Percentiles rank a stretch among this genome's conserved stretches.
Evolutionary conservation across 139 green algal genomes (phyloP).

Genomic region (Choricystis sp.): DNA sequence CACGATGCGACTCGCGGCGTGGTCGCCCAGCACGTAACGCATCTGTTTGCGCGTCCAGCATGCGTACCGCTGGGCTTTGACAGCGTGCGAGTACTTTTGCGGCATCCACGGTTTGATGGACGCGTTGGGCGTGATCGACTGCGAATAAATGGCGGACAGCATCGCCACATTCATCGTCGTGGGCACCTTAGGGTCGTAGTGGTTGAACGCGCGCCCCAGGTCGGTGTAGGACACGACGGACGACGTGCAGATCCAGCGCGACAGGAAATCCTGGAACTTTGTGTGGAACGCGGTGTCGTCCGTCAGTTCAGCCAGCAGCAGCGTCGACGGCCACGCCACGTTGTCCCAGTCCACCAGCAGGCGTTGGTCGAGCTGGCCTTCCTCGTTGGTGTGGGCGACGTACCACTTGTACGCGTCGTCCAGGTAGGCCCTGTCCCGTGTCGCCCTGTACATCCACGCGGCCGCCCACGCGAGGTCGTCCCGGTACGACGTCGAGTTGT

Average conservation of each 20-base stretch:
- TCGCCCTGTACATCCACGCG: slow-evolving; percentile 48
- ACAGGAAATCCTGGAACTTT: slow-evolving; percentile 23
- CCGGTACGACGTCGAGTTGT: slow-evolving; percentile 33
- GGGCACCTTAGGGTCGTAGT: slow-evolving; percentile 3
- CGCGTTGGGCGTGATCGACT: neutral
- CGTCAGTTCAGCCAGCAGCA: slow-evolving; percentile 36
- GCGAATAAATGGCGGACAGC: neutral
- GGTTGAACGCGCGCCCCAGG: slow-evolving; percentile 29
- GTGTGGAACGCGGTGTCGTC: slow-evolving; percentile 24
- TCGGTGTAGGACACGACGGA: slow-evolving; percentile 25
- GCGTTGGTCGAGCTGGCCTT: slow-evolving; percentile 9
- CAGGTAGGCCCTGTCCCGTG: slow-evolving; percentile 33
- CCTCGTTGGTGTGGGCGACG: slow-evolving; percentile 20
- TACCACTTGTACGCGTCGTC: slow-evolving; percentile 26
- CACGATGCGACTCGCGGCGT: slow-evolving; percentile 13
- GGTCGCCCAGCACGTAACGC: slow-evolving; percentile 42
- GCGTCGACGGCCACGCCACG: slow-evolving; percentile 29
- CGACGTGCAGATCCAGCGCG: slow-evolving; percentile 28
- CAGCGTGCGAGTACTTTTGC: neutral
- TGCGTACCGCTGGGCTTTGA: slow-evolving; percentile 14
- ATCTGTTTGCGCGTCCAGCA: slow-evolving; percentile 45
- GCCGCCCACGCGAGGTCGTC: slow-evolving; percentile 54
- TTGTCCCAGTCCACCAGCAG: slow-evolving; percentile 31
- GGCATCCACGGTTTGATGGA: neutral
- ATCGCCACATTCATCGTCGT: neutral